Evolutionary conservation across 306 rosid genomes (phyloP).

Genomic region (Ziziphus jujuba): DNA sequence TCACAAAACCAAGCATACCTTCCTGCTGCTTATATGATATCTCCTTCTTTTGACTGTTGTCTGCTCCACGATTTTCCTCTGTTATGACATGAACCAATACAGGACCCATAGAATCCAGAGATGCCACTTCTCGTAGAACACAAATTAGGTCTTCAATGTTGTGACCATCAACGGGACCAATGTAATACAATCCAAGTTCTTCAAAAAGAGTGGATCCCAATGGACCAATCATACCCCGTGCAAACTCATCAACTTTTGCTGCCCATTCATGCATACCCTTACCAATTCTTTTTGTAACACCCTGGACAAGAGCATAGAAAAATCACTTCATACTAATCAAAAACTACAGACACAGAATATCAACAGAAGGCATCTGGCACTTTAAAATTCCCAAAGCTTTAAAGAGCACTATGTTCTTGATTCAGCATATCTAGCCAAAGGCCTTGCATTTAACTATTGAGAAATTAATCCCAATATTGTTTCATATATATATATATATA

Average conservation of each 20-base stretch:
- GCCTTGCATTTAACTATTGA: background rate
- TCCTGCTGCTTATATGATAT: constrained; percentile 32
- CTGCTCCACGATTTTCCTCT: constrained; percentile 58
- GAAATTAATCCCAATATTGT: background rate
- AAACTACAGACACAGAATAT: background rate
- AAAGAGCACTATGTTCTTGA: background rate
- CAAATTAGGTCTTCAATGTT: constrained; percentile 75
- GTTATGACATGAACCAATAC: constrained; percentile 90
- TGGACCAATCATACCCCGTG: constrained; percentile 98
- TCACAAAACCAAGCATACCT: constrained; percentile 37
- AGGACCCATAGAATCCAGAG: constrained; percentile 90
- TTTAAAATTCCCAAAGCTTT: background rate
- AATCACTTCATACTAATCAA: background rate
- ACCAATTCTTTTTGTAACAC: constrained; percentile 87
- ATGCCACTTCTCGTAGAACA: constrained; percentile 85
- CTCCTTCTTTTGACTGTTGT: constrained; percentile 37
- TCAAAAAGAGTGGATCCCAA: constrained; percentile 90
- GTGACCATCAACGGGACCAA: constrained; percentile 96
- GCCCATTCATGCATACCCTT: constrained; percentile 89
- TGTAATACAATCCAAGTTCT: constrained; percentile 93
- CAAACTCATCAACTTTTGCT: constrained; percentile 96
- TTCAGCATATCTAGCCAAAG: too few species aligned
- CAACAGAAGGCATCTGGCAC: background rate
- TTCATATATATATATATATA: too few species aligned
- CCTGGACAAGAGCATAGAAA: constrained; percentile 39